Evolutionary conservation across 2,329 filamentous ascomycete genomes (phyloP).

Genomic region (Aspergillus pseudoviridinutans): DNA sequence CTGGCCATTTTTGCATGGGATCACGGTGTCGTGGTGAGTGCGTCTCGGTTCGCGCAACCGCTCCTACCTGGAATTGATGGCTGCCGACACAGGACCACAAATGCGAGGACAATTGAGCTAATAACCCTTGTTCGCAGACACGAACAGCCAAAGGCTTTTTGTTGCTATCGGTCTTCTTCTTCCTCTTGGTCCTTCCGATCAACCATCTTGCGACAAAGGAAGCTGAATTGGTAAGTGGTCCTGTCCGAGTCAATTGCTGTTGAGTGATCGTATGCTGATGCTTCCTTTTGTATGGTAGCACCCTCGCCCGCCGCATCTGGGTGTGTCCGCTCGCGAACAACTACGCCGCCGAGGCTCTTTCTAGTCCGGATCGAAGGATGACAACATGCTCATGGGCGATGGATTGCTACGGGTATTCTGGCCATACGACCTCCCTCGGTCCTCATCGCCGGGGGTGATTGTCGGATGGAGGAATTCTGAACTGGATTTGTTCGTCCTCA

Average conservation of each 20-base stretch:
- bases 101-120: slow-evolving; percentile 5
- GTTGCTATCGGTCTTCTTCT: slow-evolving; percentile 77
- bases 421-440: slow-evolving; percentile 78
- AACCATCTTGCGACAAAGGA: slow-evolving; percentile 78
- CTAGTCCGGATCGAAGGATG: slow-evolving; percentile 52
- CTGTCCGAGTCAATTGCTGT: not conserved
- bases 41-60: slow-evolving; percentile 7
- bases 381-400: slow-evolving; percentile 65
- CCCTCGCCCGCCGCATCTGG: slow-evolving; percentile 70
- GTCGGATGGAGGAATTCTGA: slow-evolving; percentile 95
- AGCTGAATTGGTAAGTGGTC: slow-evolving; percentile 65
- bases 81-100: not conserved
- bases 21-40: slow-evolving; percentile 87
- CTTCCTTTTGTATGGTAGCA: slow-evolving; percentile 55
- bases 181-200: slow-evolving; percentile 77
- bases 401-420: slow-evolving; percentile 98
- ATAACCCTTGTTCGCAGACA: slow-evolving; percentile 51
- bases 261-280: not conserved
- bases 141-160: slow-evolving; percentile 82
- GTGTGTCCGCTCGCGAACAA: slow-evolving; percentile 93
- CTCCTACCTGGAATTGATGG: not conserved
- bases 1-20: slow-evolving; percentile 97
- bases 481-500: slow-evolving; percentile 83
- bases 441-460: slow-evolving; percentile 73
- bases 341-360: slow-evolving; percentile 91